Percentiles rank a stretch among this genome's conserved stretches.
These are phyloP conservation scores for Euphorbia lathyris DNA, from an alignment of 345 rosid species.

Conservation along the genomic window DNA sequence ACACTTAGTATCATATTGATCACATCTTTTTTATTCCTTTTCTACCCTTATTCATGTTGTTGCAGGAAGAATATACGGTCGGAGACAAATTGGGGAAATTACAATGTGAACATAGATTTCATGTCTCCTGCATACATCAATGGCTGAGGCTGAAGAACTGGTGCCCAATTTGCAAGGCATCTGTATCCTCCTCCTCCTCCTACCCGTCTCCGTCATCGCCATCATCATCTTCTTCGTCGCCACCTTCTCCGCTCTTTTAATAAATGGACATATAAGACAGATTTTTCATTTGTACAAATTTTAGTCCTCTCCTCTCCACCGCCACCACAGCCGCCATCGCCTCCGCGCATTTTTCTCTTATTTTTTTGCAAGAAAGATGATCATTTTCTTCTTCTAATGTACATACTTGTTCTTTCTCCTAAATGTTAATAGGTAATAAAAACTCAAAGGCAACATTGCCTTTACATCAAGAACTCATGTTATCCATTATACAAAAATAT, in stretches of 20 bases:
- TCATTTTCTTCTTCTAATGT: conserved; percentile 20
- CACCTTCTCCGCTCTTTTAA: conserved; percentile 7
- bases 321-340: background rate
- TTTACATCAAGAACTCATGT: conserved; percentile 13
- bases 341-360: conserved; percentile 4
- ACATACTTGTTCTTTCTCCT: conserved; percentile 26
- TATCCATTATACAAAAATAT: background rate
- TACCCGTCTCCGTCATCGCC: conserved; percentile 12
- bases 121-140: conserved; percentile 58
- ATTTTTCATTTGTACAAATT: conserved; percentile 35
- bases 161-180: conserved; percentile 89
- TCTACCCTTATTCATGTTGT: conserved; percentile 8
- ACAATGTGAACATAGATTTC: conserved; percentile 73
- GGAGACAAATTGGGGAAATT: conserved; percentile 82
- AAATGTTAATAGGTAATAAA: conserved; percentile 33
- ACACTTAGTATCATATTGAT: background rate
- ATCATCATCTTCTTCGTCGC: no score
- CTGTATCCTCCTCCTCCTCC: conserved; percentile 44
- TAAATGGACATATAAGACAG: conserved; percentile 18
- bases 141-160: conserved; percentile 93
- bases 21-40: background rate
- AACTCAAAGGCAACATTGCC: conserved; percentile 9
- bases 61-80: conserved; percentile 75
- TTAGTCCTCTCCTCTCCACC: conserved; percentile 5
- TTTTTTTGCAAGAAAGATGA: background rate